These are phyloP conservation scores for Candida nemodendra DNA, from an alignment of 805 yeast genomes.

Conservation along the genomic window DNA sequence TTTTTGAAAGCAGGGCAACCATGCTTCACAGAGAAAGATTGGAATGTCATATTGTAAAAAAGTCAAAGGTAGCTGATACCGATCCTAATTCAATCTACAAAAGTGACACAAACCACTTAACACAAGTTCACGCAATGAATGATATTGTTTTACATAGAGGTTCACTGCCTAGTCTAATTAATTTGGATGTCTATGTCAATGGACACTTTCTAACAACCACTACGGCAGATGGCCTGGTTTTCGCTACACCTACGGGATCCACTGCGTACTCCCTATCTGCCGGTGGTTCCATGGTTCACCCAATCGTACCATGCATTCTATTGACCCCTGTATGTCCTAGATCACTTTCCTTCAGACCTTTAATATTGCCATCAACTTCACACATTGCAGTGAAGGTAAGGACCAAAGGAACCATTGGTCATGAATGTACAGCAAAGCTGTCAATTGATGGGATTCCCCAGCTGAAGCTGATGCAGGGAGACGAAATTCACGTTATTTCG, in stretches of 20 bases:
- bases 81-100: conserved; percentile 17
- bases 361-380: conserved; percentile 75
- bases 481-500: conserved; percentile 70
- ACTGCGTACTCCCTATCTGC: conserved; percentile 88
- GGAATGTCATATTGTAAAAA: conserved; percentile 65
- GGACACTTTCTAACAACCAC: conserved; percentile 84
- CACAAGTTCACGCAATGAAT: conserved; percentile 80
- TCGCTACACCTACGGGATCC: conserved; percentile 92
- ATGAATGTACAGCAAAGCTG: conserved; percentile 47
- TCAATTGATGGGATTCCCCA: conserved; percentile 85
- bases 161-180: conserved; percentile 78
- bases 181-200: conserved; percentile 81
- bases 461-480: conserved; percentile 66
- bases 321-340: conserved; percentile 92
- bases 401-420: conserved; percentile 35
- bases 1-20: conserved; percentile 64
- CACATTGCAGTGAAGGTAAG: conserved; percentile 65
- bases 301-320: conserved; percentile 76
- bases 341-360: conserved; percentile 85
- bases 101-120: conserved; percentile 13
- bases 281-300: conserved; percentile 93
- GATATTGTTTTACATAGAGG: conserved; percentile 90
- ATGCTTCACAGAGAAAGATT: conserved; percentile 77
- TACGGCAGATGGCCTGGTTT: conserved; percentile 84
- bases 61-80: conserved; percentile 14